These are phyloP conservation scores for Theobroma grandiflorum DNA, from an alignment of 441 rosid species.

Conservation along the genomic window DNA sequence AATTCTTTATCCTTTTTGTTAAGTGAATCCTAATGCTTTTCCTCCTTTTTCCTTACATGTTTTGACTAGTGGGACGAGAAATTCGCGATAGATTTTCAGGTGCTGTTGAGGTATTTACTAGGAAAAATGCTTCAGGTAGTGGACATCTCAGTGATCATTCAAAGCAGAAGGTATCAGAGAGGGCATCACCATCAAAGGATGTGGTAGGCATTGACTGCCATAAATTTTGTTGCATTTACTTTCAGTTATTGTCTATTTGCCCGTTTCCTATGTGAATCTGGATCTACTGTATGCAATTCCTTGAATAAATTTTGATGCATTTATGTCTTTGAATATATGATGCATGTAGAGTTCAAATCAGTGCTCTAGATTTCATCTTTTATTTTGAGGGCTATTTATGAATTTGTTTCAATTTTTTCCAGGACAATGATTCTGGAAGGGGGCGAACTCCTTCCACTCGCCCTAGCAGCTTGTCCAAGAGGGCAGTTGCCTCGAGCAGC, in stretches of 20 bases:
- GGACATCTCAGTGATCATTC: conserved; percentile 56
- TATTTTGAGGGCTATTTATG: neutral
- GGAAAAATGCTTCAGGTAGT: conserved; percentile 55
- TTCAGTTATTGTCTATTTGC: neutral
- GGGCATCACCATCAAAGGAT: conserved; percentile 54
- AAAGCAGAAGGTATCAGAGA: conserved; percentile 53
- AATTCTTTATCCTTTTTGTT: conserved; percentile 2
- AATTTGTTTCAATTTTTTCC: neutral
- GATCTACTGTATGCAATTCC: neutral
- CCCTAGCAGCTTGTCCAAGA: conserved; percentile 61
- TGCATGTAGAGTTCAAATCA: conserved; percentile 2
- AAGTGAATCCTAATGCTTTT: neutral
- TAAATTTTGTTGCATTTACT: neutral
- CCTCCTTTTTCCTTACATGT: neutral
- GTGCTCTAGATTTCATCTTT: neutral
- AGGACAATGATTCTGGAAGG: conserved; percentile 49
- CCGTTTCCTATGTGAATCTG: neutral
- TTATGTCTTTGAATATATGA: neutral
- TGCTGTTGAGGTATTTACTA: conserved; percentile 72
- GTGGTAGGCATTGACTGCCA: conserved; percentile 31
- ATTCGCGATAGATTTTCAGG: conserved; percentile 73
- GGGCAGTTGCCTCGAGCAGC: conserved; percentile 57
- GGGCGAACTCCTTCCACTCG: conserved; percentile 57
- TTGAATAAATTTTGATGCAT: neutral
- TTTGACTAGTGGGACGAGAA: conserved; percentile 60